These are phyloP conservation scores for Trichoderma brevicompactum DNA, from an alignment of 2,329 filamentous ascomycete genomes.

Conservation along the genomic window DNA sequence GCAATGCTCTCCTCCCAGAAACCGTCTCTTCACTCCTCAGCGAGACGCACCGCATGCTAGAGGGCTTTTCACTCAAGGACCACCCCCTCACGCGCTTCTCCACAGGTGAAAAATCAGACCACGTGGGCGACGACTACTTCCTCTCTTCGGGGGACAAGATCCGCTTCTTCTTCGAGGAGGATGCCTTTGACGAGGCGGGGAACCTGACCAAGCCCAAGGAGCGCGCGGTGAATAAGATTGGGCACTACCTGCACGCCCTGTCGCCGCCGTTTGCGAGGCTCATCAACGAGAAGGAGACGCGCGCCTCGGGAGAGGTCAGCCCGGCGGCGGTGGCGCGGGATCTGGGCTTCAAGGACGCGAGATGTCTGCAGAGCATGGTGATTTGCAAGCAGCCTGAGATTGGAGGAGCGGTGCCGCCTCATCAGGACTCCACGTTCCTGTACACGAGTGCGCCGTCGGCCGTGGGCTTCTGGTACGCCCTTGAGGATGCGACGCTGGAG, in stretches of 20 bases:
- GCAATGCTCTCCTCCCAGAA: slow-evolving; percentile 68
- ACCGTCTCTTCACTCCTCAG: slow-evolving; percentile 71
- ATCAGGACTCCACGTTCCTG: slow-evolving; percentile 91
- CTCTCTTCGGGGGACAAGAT: slow-evolving; percentile 87
- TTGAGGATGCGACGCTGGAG: slow-evolving; percentile 84
- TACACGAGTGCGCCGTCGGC: slow-evolving; percentile 89
- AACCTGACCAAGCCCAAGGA: slow-evolving; percentile 77
- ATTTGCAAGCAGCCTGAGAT: slow-evolving; percentile 99
- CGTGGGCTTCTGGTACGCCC: slow-evolving; percentile 95
- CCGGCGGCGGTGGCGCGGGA: slow-evolving; percentile 67
- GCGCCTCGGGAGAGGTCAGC: slow-evolving; percentile 41
- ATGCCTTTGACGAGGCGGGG: slow-evolving; percentile 73
- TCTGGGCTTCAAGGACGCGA: slow-evolving; percentile 76
- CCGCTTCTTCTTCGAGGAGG: slow-evolving; percentile 96
- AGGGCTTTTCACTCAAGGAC: slow-evolving; percentile 74
- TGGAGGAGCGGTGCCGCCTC: slow-evolving; percentile 84
- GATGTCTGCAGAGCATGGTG: slow-evolving; percentile 89
- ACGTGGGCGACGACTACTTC: slow-evolving; percentile 96
- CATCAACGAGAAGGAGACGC: slow-evolving; percentile 53
- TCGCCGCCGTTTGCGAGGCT: slow-evolving; percentile 68
- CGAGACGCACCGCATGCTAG: slow-evolving; percentile 76
- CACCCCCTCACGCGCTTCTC: slow-evolving; percentile 95
- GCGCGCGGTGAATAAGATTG: slow-evolving; percentile 86
- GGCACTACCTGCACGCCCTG: slow-evolving; percentile 74
- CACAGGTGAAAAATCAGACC: slow-evolving; percentile 73